Evolutionary conservation across 805 yeast species (phyloP), one percentile per base, ranked within the genome.

Genomic region (Metschnikowia amazonensis): DNA sequence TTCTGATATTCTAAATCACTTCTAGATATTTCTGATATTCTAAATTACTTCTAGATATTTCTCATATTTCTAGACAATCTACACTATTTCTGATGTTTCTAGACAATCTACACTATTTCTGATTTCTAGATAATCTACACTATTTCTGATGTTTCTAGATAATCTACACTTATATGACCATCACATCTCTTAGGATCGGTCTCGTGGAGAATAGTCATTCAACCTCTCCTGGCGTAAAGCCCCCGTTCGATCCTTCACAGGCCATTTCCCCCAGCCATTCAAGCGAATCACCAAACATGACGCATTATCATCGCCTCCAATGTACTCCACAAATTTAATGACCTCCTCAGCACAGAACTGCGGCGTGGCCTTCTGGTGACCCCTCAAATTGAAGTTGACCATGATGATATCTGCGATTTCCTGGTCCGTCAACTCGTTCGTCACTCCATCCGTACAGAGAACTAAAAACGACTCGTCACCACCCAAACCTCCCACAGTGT

Each of bases 221-320:
- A 86, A 65, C 54, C 86, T 75, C 47, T 83, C 83, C 62, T 86
- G 96, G 51, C 99, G 74, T 45, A 80, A 63, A 36, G 75, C 77
- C 0, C 97, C 97, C 0, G 97, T 89, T 39, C 95, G 69, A 66
- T 92, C 98, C 3, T 72, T 59, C 45, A 77, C 66, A 6, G 94
- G 92, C 97, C 99, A 94, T 45, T 81, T 77, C 5, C 96, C 97
- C 99, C 99, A 94, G 8, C 96, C 96, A 29, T 77, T 75, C 45
- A 94, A 69, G 48, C 95, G 71, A 9, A 92, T 65, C 4, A 94
- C 86, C 50, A 85, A 59, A 61, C 97, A 89, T 2, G 97, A 89
- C n/a, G 98, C 95, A 65, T 94, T 94, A 63, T 94, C 99, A 57
- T 87, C 89, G 2, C 96, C 94, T 11, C 96, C 96, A 7, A 90